Conservation (phyloP, 2,329 filamentous ascomycete genomes). For the Lasiodiplodia citricola region DNA sequence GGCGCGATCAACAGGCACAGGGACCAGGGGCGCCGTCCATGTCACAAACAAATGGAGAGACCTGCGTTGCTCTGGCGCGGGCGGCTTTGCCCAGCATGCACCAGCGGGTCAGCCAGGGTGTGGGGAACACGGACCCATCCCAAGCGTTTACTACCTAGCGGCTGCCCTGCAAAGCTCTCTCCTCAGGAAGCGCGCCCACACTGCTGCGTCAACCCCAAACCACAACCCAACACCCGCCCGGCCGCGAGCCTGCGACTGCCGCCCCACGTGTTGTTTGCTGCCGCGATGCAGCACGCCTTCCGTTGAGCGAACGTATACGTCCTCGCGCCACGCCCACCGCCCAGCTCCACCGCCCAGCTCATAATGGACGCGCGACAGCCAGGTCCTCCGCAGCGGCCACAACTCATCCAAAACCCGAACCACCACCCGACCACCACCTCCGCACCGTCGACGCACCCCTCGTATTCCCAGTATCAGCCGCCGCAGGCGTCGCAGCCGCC, state of each 20-base stretch:
- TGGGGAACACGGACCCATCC: constrained; percentile 7
- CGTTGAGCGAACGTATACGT: constrained; percentile 7
- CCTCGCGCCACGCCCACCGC: constrained; percentile 8
- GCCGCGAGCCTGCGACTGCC: constrained; percentile 17
- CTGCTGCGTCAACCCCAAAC: background rate
- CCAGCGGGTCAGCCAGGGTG: background rate
- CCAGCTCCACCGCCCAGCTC: constrained; percentile 14
- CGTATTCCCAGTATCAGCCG: constrained; percentile 42
- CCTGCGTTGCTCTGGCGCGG: constrained; percentile 9
- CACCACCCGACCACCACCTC: constrained; percentile 56
- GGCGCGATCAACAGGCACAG: constrained; percentile 17
- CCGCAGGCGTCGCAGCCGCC: constrained; percentile 47
- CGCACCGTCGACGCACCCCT: constrained; percentile 28
- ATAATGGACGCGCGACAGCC: constrained; percentile 45
- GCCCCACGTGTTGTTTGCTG: background rate
- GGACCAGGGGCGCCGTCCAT: constrained; percentile 9
- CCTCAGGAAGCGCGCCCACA: constrained; percentile 9
- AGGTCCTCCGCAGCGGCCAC: constrained; percentile 45
- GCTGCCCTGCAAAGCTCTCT: constrained; percentile 23
- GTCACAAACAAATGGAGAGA: background rate
- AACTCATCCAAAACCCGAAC: constrained; percentile 61
- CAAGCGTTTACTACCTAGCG: constrained; percentile 9
- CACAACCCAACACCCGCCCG: background rate
- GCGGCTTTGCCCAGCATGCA: constrained; percentile 5
- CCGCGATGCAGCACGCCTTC: constrained; percentile 16